Conservation (phyloP, 805 yeast genomes). For the Ogataea nonfermentans region DNA sequence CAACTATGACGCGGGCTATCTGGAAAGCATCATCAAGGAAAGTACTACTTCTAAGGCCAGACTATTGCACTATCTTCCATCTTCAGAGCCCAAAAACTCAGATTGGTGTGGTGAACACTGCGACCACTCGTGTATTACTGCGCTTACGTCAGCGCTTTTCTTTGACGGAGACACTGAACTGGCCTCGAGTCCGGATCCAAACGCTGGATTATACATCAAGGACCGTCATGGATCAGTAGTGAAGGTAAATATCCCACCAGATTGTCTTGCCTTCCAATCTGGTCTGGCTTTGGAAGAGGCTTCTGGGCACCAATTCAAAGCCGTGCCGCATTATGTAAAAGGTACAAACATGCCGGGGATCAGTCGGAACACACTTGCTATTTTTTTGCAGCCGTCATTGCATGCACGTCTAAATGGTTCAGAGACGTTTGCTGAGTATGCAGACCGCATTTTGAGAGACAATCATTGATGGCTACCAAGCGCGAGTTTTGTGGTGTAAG, state of each 20-base stretch:
- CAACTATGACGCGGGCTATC: conserved; percentile 36
- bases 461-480: conserved; percentile 35
- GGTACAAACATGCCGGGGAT: conserved; percentile 38
- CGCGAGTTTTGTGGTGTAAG: not conserved
- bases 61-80: conserved; percentile 44
- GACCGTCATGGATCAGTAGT: conserved; percentile 43
- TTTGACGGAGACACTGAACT: conserved; percentile 38
- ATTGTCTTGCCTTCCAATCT: conserved; percentile 60
- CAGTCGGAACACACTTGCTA: conserved; percentile 57
- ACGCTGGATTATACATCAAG: conserved; percentile 50
- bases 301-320: conserved; percentile 47
- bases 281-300: conserved; percentile 56
- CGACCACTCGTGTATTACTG: conserved; percentile 61
- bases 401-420: conserved; percentile 44
- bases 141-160: conserved; percentile 53
- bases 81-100: conserved; percentile 22
- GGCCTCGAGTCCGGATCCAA: conserved; percentile 40
- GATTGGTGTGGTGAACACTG: conserved; percentile 64
- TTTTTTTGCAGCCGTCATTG: conserved; percentile 59
- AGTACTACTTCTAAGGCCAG: conserved; percentile 60
- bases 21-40: conserved; percentile 44
- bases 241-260: conserved; percentile 52
- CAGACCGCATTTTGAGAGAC: conserved; percentile 39
- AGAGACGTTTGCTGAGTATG: conserved; percentile 50
- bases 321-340: conserved; percentile 57